Conservation (phyloP, 495 filamentous ascomycete genomes). For the Neurospora sp. region DNA sequence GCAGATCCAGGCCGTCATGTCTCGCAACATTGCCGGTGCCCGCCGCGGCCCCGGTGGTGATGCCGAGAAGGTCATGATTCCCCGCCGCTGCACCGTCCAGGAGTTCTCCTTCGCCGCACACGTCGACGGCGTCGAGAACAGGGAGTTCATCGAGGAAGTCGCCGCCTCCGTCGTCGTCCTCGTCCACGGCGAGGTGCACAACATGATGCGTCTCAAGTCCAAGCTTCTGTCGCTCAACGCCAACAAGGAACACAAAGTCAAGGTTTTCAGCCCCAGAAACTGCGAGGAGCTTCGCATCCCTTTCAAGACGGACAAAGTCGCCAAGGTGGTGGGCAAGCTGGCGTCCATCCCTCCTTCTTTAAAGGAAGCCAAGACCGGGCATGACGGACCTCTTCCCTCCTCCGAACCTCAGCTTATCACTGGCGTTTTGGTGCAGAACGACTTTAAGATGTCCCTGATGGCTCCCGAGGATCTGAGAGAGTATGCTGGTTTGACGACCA, state of each 20-base stretch:
- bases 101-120: constrained; percentile 94
- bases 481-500: constrained; percentile 90
- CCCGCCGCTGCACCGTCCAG: constrained; percentile 79
- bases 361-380: constrained; percentile 10
- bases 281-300: constrained; percentile 93
- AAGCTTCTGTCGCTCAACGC: constrained; percentile 86
- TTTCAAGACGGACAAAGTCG: constrained; percentile 90
- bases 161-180: constrained; percentile 87
- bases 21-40: constrained; percentile 44
- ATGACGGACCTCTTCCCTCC: neutral
- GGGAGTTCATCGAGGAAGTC: constrained; percentile 90
- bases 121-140: constrained; percentile 91
- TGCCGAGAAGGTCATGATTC: constrained; percentile 79
- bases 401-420: constrained; percentile 51
- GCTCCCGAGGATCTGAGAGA: constrained; percentile 90
- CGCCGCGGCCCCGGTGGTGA: constrained; percentile 48
- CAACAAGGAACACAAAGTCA: constrained; percentile 66
- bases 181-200: constrained; percentile 92
- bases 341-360: constrained; percentile 54
- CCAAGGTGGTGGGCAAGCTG: constrained; percentile 91
- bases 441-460: constrained; percentile 94
- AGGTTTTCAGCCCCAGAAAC: constrained; percentile 87
- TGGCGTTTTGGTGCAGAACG: constrained; percentile 90
- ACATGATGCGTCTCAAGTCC: constrained; percentile 95
- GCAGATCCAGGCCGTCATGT: constrained; percentile 87